Percentiles rank a stretch among this genome's conserved stretches.
These are phyloP conservation scores for Cydonia oblonga DNA, from an alignment of 331 rosid genomes.

Conservation along the genomic window DNA sequence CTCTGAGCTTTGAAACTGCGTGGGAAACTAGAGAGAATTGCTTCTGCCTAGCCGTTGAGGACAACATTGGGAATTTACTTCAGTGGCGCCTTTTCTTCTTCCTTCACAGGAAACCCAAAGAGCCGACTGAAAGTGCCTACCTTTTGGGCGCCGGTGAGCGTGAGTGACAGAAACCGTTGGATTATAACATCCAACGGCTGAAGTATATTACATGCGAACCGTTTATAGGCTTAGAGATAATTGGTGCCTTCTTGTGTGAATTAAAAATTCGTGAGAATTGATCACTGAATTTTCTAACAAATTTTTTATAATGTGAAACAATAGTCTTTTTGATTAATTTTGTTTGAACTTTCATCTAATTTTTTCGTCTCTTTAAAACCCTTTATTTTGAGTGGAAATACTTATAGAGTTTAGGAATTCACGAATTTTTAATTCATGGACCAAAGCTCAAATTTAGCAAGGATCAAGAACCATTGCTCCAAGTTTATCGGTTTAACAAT, in stretches of 20 bases:
- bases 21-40: background rate
- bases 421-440: too few relatives aligned
- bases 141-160: background rate
- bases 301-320: too few relatives aligned
- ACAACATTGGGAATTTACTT: background rate
- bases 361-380: too few relatives aligned
- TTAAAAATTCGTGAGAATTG: too few relatives aligned
- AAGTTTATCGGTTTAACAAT: too few relatives aligned
- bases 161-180: background rate
- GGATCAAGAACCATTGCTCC: too few relatives aligned
- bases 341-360: too few relatives aligned
- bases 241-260: too few relatives aligned
- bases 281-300: rapidly evolving
- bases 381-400: too few relatives aligned
- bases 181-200: background rate
- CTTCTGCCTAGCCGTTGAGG: background rate
- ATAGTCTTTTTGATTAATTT: rapidly evolving
- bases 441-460: too few relatives aligned
- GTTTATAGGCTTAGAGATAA: too few relatives aligned
- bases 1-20: conserved; percentile 1
- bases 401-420: too few relatives aligned
- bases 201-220: background rate
- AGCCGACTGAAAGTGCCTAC: background rate
- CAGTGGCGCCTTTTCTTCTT: background rate
- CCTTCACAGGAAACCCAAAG: background rate